These are phyloP conservation scores for Silene uniflora DNA, from an alignment of 148 eudicot genomes.

Conservation along the genomic window DNA sequence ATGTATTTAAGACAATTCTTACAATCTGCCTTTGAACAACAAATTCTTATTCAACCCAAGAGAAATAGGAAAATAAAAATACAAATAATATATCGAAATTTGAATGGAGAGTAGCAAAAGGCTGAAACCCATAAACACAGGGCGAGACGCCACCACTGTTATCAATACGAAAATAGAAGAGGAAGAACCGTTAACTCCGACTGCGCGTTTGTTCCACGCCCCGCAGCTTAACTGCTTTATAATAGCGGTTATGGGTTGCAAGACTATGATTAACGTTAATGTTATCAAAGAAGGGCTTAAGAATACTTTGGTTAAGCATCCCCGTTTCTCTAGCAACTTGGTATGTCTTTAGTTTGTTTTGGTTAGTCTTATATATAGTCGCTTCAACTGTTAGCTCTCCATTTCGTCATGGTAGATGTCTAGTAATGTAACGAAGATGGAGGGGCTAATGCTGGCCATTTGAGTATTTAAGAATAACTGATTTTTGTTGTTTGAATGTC, in stretches of 20 bases:
- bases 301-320: conserved; percentile 40
- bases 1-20: no score
- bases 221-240: conserved; percentile 35
- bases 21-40: no score
- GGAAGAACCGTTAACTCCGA: conserved; percentile 47
- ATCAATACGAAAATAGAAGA: background rate
- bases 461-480: no score
- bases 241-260: conserved; percentile 34
- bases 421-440: no score
- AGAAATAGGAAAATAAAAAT: no score
- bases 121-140: conserved; percentile 26
- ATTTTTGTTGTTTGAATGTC: no score
- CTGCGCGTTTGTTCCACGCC: conserved; percentile 40
- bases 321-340: conserved; percentile 51
- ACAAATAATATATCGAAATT: no score
- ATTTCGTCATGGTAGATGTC: no score
- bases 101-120: conserved; percentile 4
- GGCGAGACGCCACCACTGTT: background rate
- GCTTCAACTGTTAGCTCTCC: no score
- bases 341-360: conserved; percentile 20
- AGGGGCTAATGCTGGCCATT: no score
- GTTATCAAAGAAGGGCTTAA: conserved; percentile 24
- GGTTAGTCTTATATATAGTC: no score
- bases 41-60: no score
- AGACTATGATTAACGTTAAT: conserved; percentile 27